Evolutionary conservation across 257 asterid species (phyloP).

Genomic region (Osmanthus fragrans): DNA sequence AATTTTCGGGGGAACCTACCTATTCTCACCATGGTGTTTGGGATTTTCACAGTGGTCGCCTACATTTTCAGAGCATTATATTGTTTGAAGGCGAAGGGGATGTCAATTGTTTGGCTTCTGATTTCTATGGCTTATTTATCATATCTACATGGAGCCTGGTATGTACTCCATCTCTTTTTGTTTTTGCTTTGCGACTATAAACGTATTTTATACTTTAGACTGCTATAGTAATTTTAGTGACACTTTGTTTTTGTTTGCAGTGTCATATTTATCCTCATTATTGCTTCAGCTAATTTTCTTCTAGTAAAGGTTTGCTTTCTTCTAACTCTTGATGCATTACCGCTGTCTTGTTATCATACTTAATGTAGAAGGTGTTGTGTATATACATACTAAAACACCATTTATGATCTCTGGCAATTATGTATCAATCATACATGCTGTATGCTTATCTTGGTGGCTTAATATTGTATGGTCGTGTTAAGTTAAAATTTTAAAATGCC

Average conservation of each 20-base stretch:
- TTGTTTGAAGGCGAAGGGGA: constrained; percentile 74
- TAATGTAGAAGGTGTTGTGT: background rate
- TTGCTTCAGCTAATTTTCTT: constrained; percentile 78
- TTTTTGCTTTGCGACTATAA: background rate
- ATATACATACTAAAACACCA: constrained; percentile 6
- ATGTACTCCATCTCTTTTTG: constrained; percentile 22
- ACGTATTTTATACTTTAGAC: constrained; percentile 21
- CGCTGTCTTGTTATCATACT: constrained; percentile 12
- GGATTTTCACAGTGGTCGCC: constrained; percentile 70
- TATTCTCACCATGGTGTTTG: constrained; percentile 66
- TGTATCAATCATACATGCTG: background rate
- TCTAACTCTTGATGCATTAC: constrained; percentile 17
- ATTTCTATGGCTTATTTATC: constrained; percentile 65
- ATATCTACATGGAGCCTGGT: constrained; percentile 94
- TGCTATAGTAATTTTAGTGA: constrained; percentile 24
- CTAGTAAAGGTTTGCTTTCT: constrained; percentile 78
- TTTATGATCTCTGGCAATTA: background rate
- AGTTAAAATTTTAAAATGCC: constrained; percentile 4
- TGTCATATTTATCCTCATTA: constrained; percentile 57
- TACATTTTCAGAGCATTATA: constrained; percentile 40
- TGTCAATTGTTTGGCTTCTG: constrained; percentile 75
- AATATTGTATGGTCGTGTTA: constrained; percentile 2
- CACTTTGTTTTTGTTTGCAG: constrained; percentile 46
- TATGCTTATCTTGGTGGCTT: constrained; percentile 17
- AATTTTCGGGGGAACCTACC: constrained; percentile 81